Evolutionary conservation across 2,329 filamentous ascomycete genomes (phyloP).

Genomic region (Sporothrix euskadiensis): DNA sequence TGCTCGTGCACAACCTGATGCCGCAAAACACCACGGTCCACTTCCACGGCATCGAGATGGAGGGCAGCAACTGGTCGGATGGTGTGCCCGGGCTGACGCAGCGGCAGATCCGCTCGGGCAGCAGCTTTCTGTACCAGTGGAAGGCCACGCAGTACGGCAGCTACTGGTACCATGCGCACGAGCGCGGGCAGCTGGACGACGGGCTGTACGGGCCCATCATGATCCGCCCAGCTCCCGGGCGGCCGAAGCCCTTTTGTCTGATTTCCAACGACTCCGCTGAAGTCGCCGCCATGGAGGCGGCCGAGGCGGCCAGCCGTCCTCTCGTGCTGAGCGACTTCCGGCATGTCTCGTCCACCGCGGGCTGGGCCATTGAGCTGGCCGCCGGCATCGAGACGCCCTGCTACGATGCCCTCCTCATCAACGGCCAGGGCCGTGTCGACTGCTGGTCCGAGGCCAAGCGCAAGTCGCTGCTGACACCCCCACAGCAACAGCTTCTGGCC

Average conservation of each 20-base stretch:
- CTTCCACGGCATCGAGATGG: slow-evolving; percentile 55
- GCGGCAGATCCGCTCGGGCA: slow-evolving; percentile 50
- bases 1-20: slow-evolving; percentile 49
- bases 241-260: slow-evolving; percentile 49
- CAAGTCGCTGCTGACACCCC: slow-evolving; percentile 40
- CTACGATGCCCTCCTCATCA: slow-evolving; percentile 62
- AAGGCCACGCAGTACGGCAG: slow-evolving; percentile 58
- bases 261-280: slow-evolving; percentile 47
- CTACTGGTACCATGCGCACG: slow-evolving; percentile 64
- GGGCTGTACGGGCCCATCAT: slow-evolving; percentile 59
- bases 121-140: slow-evolving; percentile 55
- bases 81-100: slow-evolving; percentile 61
- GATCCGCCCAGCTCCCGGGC: slow-evolving; percentile 43
- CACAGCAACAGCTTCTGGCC: slow-evolving; percentile 39
- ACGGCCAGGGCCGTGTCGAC: slow-evolving; percentile 59
- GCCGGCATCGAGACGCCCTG: slow-evolving; percentile 55
- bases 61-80: slow-evolving; percentile 59
- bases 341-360: slow-evolving; percentile 50
- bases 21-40: slow-evolving; percentile 53
- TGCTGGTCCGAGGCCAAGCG: slow-evolving; percentile 52
- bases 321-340: slow-evolving; percentile 59
- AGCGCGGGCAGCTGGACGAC: slow-evolving; percentile 57
- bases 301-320: slow-evolving; percentile 50
- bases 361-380: slow-evolving; percentile 42
- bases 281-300: slow-evolving; percentile 48